These are phyloP conservation scores for Polyplosphaeria fusca DNA, from an alignment of 495 filamentous ascomycete species.

Conservation along the genomic window DNA sequence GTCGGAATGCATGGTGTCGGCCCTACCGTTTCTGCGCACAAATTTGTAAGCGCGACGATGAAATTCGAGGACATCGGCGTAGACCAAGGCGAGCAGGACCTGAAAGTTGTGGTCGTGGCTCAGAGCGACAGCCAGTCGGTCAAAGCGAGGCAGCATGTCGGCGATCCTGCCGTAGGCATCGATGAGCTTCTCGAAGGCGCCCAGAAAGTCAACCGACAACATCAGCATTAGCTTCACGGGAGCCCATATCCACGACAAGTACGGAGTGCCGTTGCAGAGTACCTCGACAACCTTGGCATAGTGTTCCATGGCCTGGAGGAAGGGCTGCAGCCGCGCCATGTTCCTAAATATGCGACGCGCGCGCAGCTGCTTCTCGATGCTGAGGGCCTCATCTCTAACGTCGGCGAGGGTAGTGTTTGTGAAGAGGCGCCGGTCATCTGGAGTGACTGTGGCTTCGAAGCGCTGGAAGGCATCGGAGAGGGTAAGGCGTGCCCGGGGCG, in stretches of 20 bases:
- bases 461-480: neutral
- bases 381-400: neutral
- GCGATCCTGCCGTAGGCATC: slow-evolving; percentile 7
- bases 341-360: slow-evolving; percentile 9
- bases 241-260: slow-evolving; percentile 23
- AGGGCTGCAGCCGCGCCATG: slow-evolving; percentile 16
- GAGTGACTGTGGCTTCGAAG: slow-evolving; percentile 1
- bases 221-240: slow-evolving; percentile 12
- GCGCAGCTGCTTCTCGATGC: slow-evolving; percentile 18
- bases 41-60: slow-evolving; percentile 23
- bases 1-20: neutral
- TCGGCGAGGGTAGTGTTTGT: neutral
- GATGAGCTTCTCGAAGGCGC: slow-evolving; percentile 17
- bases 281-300: slow-evolving; percentile 21
- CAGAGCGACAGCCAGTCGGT: slow-evolving; percentile 13
- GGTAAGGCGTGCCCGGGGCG: slow-evolving; percentile 1
- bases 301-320: slow-evolving; percentile 20
- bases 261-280: slow-evolving; percentile 27
- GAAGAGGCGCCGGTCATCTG: neutral
- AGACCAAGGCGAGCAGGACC: slow-evolving; percentile 15
- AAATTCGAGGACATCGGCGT: slow-evolving; percentile 26
- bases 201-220: slow-evolving; percentile 2
- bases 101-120: slow-evolving; percentile 15
- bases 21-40: slow-evolving; percentile 16
- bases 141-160: slow-evolving; percentile 11